Evolutionary conservation across 2,329 filamentous ascomycete genomes (phyloP), one percentile per base, ranked within the genome.

Genomic region (Tolypocladium sp.): DNA sequence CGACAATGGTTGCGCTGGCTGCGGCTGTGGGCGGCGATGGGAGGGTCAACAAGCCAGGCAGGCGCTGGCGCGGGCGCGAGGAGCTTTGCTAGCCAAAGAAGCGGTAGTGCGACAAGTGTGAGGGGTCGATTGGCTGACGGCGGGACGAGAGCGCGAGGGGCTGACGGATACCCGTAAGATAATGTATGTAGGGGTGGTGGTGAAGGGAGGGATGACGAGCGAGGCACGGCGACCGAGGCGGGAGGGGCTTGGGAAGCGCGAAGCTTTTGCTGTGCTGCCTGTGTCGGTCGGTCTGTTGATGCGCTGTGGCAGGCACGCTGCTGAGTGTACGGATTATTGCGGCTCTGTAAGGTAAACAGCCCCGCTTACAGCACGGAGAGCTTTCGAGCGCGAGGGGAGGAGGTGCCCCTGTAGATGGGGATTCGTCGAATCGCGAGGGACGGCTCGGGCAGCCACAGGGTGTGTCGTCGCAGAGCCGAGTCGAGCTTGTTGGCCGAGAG

Each of bases 71-170:
- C 37, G 25, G 54, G 42, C 25, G 46, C 27, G 33, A 37, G 46
- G 30, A 46, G 22, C 40, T 40, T 20, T 46, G 35, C 33, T 20
- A 56, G 46, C 58, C 55, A 42, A 44, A 42, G 38, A 58, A 41
- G 44, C 55, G 56, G 51, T 52, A 59, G 55, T 60, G 61, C 58
- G 60, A 62, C 58, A 63, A 57, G 59, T 46, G 62, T 55, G 62
- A 61, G 57, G 59, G 56, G 59, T 59, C 55, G 59, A 60, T 62
- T 63, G 59, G 61, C 57, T 40, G 27, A 56, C 33, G 59, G 57
- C 40, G 46, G 30, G 56, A 60, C 51, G 41, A 56, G 56, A 58
- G 60, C 61, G 54, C 40, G 57, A 61, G 54, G 56, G 58, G 58
- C 55, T 55, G 56, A 44, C 49, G 30, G 42, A 53, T 8, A 30